Base-by-base conservation (phyloP, 345 rosid species). In the Euphorbia tirucalli region DNA sequence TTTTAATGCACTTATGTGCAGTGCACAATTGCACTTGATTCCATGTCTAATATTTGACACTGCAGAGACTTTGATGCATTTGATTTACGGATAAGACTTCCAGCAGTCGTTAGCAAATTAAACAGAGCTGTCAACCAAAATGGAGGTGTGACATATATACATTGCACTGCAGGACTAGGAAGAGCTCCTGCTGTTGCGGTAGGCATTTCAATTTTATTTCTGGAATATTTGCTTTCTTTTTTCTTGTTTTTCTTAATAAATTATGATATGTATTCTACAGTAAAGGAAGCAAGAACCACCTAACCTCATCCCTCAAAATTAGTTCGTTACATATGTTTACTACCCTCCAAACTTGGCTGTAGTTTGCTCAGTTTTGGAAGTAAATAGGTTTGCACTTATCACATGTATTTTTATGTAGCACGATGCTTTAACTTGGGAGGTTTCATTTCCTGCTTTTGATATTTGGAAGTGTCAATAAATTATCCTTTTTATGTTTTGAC, bases 151-250 rank as follows among this genome's bases (percentile, higher is more conserved):
- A 79, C 97, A 7, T 95, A 95, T 75, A 72, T 95, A 60, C 99
- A 95, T 85, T 95, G 99, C 79, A 95, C 99, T 56, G 99, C 99
- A 65, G 97, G 99, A 69, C 81, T 95, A 35, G 99, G 99, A 83
- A 85, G 99, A 82, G 99, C 99, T 74, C 97, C 99, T 77, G 97
- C 90, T 72, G 87, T 78, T 77, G 91, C 90, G 85, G 98, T 92
- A 90, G 80, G 85, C 68, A 77, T 60, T 44, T 49, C 63, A 71
- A 28, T 79, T 62, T 71, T 16, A 19, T 62, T 62, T 73, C 46
- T 52, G 43, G 61, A 71, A 61, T 46, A 19, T 70, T 59, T 59
- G 25, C 19, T 22, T 70, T 21, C n/a, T 61, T 22, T 11, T 65
- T 54, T 43, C 27, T 27, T 65, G 31, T 30, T 0, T 43, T 18